Evolutionary conservation across 176 grass and related monocot species (phyloP).

Genomic region (Phoenix roebelenii): DNA sequence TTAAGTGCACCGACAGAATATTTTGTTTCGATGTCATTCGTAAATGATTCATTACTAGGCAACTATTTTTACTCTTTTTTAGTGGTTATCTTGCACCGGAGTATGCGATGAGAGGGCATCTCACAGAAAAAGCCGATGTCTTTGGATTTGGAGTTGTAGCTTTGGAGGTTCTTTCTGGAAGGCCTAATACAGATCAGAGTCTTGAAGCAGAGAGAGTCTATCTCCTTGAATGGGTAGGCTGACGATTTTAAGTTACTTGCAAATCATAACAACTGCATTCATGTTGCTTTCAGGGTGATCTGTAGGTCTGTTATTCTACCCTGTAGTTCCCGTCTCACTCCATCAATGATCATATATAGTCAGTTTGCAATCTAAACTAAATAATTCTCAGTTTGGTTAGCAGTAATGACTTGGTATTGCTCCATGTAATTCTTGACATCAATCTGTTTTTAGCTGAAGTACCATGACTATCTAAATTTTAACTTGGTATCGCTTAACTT

Average conservation of each 20-base stretch:
- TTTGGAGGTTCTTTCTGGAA: slow-evolving; percentile 28
- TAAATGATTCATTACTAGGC: neutral
- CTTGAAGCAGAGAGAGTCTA: slow-evolving; percentile 10
- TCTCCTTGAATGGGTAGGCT: slow-evolving; percentile 34
- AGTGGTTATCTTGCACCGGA: slow-evolving; percentile 47
- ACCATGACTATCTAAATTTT: too few relatives aligned
- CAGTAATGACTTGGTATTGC: too few relatives aligned
- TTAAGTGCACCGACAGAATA: neutral
- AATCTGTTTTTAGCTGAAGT: neutral
- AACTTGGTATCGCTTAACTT: too few relatives aligned
- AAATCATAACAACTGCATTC: neutral
- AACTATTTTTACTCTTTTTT: neutral
- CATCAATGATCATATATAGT: too few relatives aligned
- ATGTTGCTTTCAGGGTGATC: too few relatives aligned
- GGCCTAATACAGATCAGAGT: neutral
- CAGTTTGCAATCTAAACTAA: too few relatives aligned
- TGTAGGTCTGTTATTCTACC: too few relatives aligned
- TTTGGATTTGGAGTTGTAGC: slow-evolving; percentile 27
- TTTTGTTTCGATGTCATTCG: neutral
- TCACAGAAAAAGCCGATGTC: slow-evolving; percentile 23
- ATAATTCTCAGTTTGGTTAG: too few relatives aligned
- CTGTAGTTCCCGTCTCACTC: too few relatives aligned
- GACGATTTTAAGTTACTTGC: neutral
- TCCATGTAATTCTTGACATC: too few relatives aligned
- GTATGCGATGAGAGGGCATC: slow-evolving; percentile 27